phyloP scores from a whole-genome alignment of 1,139 yeast genomes.

The Hyphopichia wangnamkhiaoensis region DNA sequence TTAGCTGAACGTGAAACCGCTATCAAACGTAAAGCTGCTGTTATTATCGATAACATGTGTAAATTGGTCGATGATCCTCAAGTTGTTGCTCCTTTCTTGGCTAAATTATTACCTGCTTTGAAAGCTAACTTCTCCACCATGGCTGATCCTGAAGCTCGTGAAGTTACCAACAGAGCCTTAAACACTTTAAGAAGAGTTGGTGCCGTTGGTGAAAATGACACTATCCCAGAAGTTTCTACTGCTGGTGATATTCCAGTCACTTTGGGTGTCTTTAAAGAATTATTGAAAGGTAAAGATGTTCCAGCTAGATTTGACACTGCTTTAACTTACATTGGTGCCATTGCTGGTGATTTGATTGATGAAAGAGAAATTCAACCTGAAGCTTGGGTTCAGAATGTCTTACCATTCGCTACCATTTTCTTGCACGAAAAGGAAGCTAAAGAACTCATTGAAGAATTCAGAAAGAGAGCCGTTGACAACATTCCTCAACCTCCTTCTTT shows the following conservation, averaged over 20 bases:
- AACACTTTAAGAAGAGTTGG: constrained; percentile 98
- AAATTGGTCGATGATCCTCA: constrained; percentile 99
- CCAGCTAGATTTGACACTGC: constrained; percentile 79
- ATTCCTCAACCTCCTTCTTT: constrained; percentile 94
- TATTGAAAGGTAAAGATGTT: constrained; percentile 69
- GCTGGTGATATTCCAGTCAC: constrained; percentile 96
- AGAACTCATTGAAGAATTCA: constrained; percentile 89
- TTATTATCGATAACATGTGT: constrained; percentile 99
- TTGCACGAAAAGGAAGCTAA: constrained; percentile 91
- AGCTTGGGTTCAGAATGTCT: constrained; percentile 84
- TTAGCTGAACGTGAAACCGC: constrained; percentile 99
- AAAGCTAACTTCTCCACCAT: constrained; percentile 90
- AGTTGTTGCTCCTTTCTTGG: constrained; percentile 98
- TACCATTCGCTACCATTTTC: constrained; percentile 95
- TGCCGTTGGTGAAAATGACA: constrained; percentile 87
- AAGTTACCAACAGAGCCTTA: constrained; percentile 95
- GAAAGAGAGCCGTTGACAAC: constrained; percentile 96
- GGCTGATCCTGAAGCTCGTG: constrained; percentile 99
- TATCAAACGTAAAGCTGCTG: constrained; percentile 99
- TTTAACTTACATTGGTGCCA: constrained; percentile 82
- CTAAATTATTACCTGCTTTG: constrained; percentile 92
- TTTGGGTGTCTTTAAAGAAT: constrained; percentile 74
- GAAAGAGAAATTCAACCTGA: constrained; percentile 94
- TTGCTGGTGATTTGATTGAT: constrained; percentile 98
- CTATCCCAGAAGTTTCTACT: constrained; percentile 93